Conservation (phyloP, 2,329 filamentous ascomycete genomes). For the Arthroderma sp. region DNA sequence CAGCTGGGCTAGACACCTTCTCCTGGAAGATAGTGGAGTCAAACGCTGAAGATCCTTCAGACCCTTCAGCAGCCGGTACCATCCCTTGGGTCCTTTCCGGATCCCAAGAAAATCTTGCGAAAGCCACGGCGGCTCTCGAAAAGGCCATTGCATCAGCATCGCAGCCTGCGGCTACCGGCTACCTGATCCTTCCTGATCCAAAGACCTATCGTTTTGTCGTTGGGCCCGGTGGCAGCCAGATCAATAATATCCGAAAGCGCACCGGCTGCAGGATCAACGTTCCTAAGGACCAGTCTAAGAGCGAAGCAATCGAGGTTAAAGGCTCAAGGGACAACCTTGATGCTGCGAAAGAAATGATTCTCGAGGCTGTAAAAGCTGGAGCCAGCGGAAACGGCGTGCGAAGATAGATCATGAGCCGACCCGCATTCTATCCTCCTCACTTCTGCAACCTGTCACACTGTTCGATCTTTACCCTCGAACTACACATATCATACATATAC, state of each 20-base stretch:
- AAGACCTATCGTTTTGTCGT: constrained; percentile 82
- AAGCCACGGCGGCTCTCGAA: constrained; percentile 63
- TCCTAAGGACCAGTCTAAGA: constrained; percentile 59
- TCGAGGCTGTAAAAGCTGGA: constrained; percentile 57
- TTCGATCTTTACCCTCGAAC: background rate
- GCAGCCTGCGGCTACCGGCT: constrained; percentile 53
- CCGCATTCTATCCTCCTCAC: too few species aligned
- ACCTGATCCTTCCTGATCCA: constrained; percentile 80
- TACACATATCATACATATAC: background rate
- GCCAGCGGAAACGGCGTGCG: constrained; percentile 4
- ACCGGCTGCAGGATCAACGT: constrained; percentile 92
- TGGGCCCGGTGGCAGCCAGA: constrained; percentile 75
- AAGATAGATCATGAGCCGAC: background rate
- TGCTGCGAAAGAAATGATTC: constrained; percentile 74
- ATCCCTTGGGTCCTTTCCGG: constrained; percentile 79
- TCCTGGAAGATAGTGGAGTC: constrained; percentile 70
- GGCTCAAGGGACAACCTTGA: constrained; percentile 70
- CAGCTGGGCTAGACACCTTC: constrained; percentile 51
- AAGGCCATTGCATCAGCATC: constrained; percentile 52
- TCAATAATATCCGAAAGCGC: constrained; percentile 83
- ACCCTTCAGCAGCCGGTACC: constrained; percentile 24
- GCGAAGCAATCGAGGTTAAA: constrained; percentile 80
- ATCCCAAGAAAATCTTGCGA: constrained; percentile 61
- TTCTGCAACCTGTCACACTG: too few species aligned
- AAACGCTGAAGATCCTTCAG: constrained; percentile 13